Evolutionary conservation across 768 basidiomycete species (phyloP), one percentile per base, ranked within the genome.

Genomic region (Panaeolus papilionaceus): DNA sequence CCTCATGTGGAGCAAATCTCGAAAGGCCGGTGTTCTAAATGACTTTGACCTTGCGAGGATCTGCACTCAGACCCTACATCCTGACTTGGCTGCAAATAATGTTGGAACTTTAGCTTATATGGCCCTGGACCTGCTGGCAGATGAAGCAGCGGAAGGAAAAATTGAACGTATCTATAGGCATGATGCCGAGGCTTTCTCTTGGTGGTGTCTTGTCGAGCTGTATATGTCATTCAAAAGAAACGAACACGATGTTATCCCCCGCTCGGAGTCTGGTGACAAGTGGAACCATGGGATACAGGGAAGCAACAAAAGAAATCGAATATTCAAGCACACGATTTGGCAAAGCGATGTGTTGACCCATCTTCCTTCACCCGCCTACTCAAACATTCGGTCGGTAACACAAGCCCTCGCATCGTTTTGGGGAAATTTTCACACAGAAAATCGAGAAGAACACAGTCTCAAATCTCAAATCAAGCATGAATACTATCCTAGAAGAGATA

Each of bases 111-210:
- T 61, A 4, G 72, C 77, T 23, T 81, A 81, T 71, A 81, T 79
- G 74, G 78, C 76, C 3, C 33, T 77, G 2, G 73, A 75, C 12
- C 65, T 80, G 18, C 69, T 79, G 28, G 66, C 39, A 4, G n/a
- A 70, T 0, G 63, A 64, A 3, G 62, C 45, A n/a, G 69, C 63
- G 54, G 62, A 64, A 6, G 73, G 74, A 20, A 62, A 70, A 26
- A 62, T 73, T 4, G 4, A 61, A 18, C 73, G 70, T 20, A 45
- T 64, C 6, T 80, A 80, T 42, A 70, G 73, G 20, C 77, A 80
- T 64, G 78, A 80, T 45, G 42, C 72, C n/a, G 79, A 80, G 66
- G 73, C 80, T 11, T 77, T 79, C 54, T 64, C 73, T 2, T 81
- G 79, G 76, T 45, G 45, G 76, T 45, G 45, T 16, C 45, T 45